Percentiles rank a stretch among this genome's conserved stretches.
phyloP scores from a whole-genome alignment of 495 filamentous ascomycete genomes.

The Trichoderma asperelloides region DNA sequence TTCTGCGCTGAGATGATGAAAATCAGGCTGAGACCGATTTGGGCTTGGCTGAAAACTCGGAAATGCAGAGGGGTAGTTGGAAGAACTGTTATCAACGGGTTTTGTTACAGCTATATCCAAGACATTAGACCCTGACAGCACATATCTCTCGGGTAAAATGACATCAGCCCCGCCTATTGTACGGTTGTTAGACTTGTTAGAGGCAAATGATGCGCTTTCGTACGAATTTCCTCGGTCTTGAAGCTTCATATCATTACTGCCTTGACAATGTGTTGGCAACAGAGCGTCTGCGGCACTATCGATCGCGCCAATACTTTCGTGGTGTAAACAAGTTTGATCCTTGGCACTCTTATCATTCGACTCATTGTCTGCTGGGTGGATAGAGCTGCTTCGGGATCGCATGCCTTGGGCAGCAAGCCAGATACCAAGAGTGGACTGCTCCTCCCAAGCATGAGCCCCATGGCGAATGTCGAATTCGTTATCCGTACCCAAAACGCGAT shows the following conservation, averaged over 20 bases:
- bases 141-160: neutral
- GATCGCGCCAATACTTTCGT: neutral
- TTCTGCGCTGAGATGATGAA: neutral
- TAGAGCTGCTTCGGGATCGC: neutral
- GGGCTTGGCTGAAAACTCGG: conserved; percentile 1
- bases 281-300: neutral
- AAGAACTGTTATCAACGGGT: neutral
- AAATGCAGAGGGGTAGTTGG: neutral
- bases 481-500: neutral
- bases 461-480: conserved; percentile 6
- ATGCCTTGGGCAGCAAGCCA: conserved; percentile 9
- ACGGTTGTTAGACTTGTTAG: neutral
- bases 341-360: neutral
- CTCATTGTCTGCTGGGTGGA: neutral
- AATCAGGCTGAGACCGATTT: neutral
- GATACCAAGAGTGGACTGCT: conserved; percentile 4
- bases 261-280: neutral
- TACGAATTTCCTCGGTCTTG: too few relatives aligned
- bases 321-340: neutral
- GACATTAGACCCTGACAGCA: neutral
- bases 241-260: neutral
- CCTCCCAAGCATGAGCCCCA: conserved; percentile 4
- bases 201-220: neutral
- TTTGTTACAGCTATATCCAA: neutral
- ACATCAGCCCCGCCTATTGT: neutral